Percentiles rank a stretch among this genome's conserved stretches.
Evolutionary conservation across 2,329 filamentous ascomycete genomes (phyloP).

Genomic region (Colletotrichum brevisporum): DNA sequence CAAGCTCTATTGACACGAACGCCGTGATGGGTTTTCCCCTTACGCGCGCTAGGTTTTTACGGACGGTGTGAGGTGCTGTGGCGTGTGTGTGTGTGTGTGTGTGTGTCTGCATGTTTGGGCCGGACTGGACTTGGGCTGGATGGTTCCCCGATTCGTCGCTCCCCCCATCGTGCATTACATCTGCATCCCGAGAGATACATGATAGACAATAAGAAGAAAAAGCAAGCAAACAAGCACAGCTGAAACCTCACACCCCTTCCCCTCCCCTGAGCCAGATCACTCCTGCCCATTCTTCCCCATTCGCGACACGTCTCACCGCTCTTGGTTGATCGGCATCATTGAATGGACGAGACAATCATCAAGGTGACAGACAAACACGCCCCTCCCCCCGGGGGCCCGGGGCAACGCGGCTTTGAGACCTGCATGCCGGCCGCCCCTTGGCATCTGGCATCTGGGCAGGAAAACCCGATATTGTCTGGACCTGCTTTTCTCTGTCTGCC

Average conservation of each 20-base stretch:
- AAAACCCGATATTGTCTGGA: neutral
- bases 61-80: constrained; percentile 5
- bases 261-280: constrained; percentile 8
- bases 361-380: neutral
- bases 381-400: too few relatives aligned
- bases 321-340: neutral
- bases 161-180: constrained; percentile 34
- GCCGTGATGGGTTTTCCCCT: constrained; percentile 16
- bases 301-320: constrained; percentile 23
- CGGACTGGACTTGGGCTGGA: constrained; percentile 3
- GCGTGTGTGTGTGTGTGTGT: too few relatives aligned
- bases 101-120: constrained; percentile 1
- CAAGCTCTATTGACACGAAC: neutral
- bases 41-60: constrained; percentile 32
- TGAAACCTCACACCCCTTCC: constrained; percentile 27
- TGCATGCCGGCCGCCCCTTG: neutral
- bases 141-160: constrained; percentile 30
- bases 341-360: neutral
- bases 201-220: neutral
- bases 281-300: neutral
- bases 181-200: constrained; percentile 15
- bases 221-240: constrained; percentile 12
- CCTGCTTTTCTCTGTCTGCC: neutral
- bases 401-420: neutral
- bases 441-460: constrained; percentile 1